Base-by-base conservation (phyloP, 2,329 filamentous ascomycete species). In the Fusarium sarcochroum region DNA sequence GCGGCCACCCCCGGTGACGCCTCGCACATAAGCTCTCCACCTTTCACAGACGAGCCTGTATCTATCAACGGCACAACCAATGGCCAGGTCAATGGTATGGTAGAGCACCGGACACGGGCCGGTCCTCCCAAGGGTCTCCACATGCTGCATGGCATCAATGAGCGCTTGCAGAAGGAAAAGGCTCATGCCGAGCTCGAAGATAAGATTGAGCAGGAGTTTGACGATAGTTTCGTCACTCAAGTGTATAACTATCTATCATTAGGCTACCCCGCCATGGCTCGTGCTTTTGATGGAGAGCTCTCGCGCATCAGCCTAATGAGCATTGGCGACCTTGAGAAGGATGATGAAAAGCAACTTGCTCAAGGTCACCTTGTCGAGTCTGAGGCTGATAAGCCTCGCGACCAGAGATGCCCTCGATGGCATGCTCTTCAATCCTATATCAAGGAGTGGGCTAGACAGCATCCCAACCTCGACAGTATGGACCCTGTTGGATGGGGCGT, bases 181-280 rank as follows among this genome's bases (percentile, higher is more conserved):
- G 82, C 78, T 7, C 79, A 80, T 14, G 83, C 81, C 17, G 85
- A 88, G 70, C 79, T 80, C 2, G 81, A 87, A 66, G 85, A 86
- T 51, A 84, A 85, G 72, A 87, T 89, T 62, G 76, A 81, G 6
- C 79, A 80, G 52, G 94, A 97, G 78, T 97, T 96, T 74, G 85
- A 90, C 63, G 93, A 97, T 76, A 84, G 84, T 5, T 97, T 98
- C 77, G 89, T 98, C 57, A 97, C 94, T 0, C 95, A 98, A 79
- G 94, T 98, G 9, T 98, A 97, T 85, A 98, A 98, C 79, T 98
- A 98, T 79, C 85, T 98, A 17, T 97, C 93, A 1, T 86, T 98
- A 7, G 95, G 95, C 7, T 98, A 98, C 78, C 94, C 95, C 5
- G 90, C 93, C 34, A 89, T 94, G 74, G 95, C 94, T 13, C 89